Percentiles rank a stretch among this genome's conserved stretches.
Conservation (phyloP, 495 filamentous ascomycete genomes). For the Daldinia childiae region DNA sequence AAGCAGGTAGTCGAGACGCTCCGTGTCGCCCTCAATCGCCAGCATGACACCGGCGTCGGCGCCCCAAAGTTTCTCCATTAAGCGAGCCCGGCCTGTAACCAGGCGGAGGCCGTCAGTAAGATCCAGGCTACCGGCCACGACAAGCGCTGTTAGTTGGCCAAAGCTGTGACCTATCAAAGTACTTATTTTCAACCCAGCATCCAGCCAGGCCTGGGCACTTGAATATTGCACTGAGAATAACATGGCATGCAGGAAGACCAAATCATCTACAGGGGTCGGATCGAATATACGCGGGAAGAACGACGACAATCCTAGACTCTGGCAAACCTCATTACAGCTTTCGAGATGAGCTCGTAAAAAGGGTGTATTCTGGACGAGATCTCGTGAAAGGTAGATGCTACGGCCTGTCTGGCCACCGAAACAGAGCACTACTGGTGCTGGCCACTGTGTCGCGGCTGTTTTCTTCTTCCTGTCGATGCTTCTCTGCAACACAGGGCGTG, state of each 20-base stretch:
- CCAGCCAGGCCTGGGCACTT: conserved; percentile 60
- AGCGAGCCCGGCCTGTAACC: conserved; percentile 52
- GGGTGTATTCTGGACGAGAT: conserved; percentile 46
- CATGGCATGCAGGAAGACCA: conserved; percentile 55
- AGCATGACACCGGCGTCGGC: conserved; percentile 62
- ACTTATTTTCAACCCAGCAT: conserved; percentile 52
- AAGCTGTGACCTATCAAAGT: conserved; percentile 63
- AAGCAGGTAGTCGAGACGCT: conserved; percentile 1
- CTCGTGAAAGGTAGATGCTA: conserved; percentile 51
- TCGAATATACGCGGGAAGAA: conserved; percentile 63
- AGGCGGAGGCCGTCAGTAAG: conserved; percentile 49
- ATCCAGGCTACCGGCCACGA: conserved; percentile 40
- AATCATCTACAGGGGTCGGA: conserved; percentile 47
- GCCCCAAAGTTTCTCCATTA: conserved; percentile 61
- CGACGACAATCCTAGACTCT: conserved; percentile 44
- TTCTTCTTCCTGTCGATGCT: conserved; percentile 22
- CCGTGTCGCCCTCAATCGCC: conserved; percentile 33
- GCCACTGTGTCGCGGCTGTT: conserved; percentile 10
- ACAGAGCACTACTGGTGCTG: conserved; percentile 55
- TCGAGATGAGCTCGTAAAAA: conserved; percentile 52
- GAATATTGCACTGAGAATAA: conserved; percentile 63
- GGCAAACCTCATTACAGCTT: conserved; percentile 45
- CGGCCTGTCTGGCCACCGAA: conserved; percentile 62
- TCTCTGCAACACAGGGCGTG: conserved; percentile 5
- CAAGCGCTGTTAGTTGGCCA: conserved; percentile 61